Conservation (phyloP, 2,329 filamentous ascomycete genomes). For the Penicillium sp. region DNA sequence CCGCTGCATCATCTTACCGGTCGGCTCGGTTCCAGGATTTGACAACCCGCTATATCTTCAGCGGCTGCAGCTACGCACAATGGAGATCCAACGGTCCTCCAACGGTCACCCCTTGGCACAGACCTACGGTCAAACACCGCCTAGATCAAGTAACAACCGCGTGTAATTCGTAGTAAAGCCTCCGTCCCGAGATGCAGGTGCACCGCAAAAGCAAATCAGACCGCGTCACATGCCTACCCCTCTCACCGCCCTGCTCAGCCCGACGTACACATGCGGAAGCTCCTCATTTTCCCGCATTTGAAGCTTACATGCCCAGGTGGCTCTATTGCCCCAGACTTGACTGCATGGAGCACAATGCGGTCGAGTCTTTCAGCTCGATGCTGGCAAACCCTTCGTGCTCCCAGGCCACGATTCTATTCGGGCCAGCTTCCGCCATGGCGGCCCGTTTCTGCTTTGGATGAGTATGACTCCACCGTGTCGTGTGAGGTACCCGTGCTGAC, state of each 20-base stretch:
- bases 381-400: slow-evolving; percentile 26
- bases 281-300: slow-evolving; percentile 3
- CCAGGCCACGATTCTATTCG: slow-evolving; percentile 28
- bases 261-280: slow-evolving; percentile 17
- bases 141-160: not conserved
- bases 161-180: too few relatives aligned
- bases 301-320: not conserved
- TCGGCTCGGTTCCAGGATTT: not conserved
- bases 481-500: not conserved
- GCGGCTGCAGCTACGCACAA: not conserved
- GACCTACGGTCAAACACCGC: not conserved
- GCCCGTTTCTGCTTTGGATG: slow-evolving; percentile 58
- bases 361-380: slow-evolving; percentile 34
- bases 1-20: not conserved
- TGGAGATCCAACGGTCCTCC: not conserved
- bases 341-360: slow-evolving; percentile 38
- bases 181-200: not conserved
- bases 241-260: slow-evolving; percentile 16
- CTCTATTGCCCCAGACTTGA: slow-evolving; percentile 5
- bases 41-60: not conserved
- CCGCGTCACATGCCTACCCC: slow-evolving; percentile 15
- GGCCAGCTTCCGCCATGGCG: slow-evolving; percentile 55
- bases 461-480: slow-evolving; percentile 44
- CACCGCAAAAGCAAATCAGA: not conserved
- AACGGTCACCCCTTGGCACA: not conserved